These are phyloP conservation scores for cucumber (Cucumis sativus) DNA, from an alignment of 306 rosid species.

Conservation along the genomic window Cucumber_9930_V3 NC_026659.2:26634501-26635000, in stretches of 20 bases:
- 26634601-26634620: conserved; percentile 5
- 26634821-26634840: conserved; percentile 37
- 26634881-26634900: conserved; percentile 23
- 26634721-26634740: conserved; percentile 31
- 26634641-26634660: conserved; percentile 20
- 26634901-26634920: conserved; percentile 34
- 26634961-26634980: conserved; percentile 19
- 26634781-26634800: conserved; percentile 22
- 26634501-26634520: conserved; percentile 12
- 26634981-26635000: conserved; percentile 31
- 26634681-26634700: not conserved
- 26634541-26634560: conserved; percentile 29
- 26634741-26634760: conserved; percentile 29
- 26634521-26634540: conserved; percentile 33
- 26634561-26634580: conserved; percentile 20
- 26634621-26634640: conserved; percentile 32
- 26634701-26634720: conserved; percentile 17
- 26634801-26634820: conserved; percentile 20
- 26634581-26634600: conserved; percentile 6
- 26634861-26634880: conserved; percentile 30
- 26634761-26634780: conserved; percentile 20
- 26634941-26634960: conserved; percentile 14
- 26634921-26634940: not conserved
- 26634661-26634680: conserved; percentile 17
- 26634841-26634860: conserved; percentile 29